phyloP scores from a whole-genome alignment of 2,329 filamentous ascomycete species.

The Colletotrichum costaricense region DNA sequence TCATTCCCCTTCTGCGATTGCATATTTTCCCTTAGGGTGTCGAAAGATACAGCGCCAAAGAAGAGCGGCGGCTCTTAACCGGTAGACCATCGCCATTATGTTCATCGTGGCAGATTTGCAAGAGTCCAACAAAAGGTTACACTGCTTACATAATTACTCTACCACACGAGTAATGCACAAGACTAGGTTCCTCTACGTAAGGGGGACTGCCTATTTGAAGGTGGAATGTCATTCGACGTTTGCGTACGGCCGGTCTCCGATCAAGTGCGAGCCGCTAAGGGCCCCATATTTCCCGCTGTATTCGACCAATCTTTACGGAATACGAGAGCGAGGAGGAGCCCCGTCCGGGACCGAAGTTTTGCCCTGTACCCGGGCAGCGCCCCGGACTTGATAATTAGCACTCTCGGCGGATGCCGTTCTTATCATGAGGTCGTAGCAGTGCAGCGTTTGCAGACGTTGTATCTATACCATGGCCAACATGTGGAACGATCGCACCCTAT shows the following conservation, averaged over 20 bases:
- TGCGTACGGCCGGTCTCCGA: slow-evolving; percentile 13
- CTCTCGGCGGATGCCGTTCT: neutral
- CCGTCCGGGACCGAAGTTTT: neutral
- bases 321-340: neutral
- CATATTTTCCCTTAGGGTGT: neutral
- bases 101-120: too few species aligned
- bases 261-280: neutral
- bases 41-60: neutral
- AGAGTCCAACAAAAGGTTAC: neutral
- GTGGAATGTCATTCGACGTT: neutral
- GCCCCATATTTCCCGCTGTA: neutral
- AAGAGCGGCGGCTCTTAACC: too few species aligned
- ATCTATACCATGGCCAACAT: neutral
- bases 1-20: neutral
- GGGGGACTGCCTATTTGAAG: neutral
- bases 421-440: neutral
- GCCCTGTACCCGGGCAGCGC: neutral
- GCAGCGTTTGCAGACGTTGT: neutral
- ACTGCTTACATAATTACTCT: neutral
- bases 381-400: neutral
- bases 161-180: neutral
- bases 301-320: neutral
- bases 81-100: too few species aligned
- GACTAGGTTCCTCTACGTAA: neutral
- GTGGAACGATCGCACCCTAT: neutral